Base-by-base conservation (phyloP, 768 basidiomycete species). In the Calvatia gigantea region DNA sequence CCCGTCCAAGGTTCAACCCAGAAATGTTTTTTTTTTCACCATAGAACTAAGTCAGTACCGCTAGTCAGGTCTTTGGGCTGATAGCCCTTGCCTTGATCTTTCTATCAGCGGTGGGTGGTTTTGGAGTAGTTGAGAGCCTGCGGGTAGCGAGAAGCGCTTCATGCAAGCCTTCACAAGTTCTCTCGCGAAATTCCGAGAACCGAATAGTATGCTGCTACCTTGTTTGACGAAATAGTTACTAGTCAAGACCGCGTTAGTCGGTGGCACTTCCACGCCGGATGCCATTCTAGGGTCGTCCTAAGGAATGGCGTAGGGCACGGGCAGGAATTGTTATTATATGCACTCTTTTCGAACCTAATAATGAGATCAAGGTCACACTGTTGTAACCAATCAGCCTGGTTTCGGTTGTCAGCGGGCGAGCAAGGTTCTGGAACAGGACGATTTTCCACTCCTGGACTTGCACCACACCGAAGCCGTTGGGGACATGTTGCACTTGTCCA, bases 361-460 rank as follows among this genome's bases (percentile, higher is more conserved):
- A 47, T 21, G 28, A 47, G 46, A 47, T 47, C 46, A 21, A 11
- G 32, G 46, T 27, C 23, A 25, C 21, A 48, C 15, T 35, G 43
- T 35, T 31, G 52, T 35, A 54, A 44, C 52, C 52, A 54, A 54
- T 54, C 43, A 54, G 43, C 43, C 52, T 27, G 21, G 52, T 9
- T 42, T 37, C 51, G 11, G 42, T 53, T 44, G 51, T 53, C 42
- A 53, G 51, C 51, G 39, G 17, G 41, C 23, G 39, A 14, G 9
- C 43, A 35, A 43, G 32, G 41, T 32, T 44, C 32, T 33, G 15
- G 33, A 11, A 21, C 4, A 14, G 31, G 9, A 29, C 21, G 17
- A 21, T 17, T 35, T 53, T n/a, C 51, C 31, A 27, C 41, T 25
- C 52, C 32, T 32, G 52, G 43, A 9, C 43, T 48, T 48, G n/a